Evolutionary conservation across 768 basidiomycete species (phyloP), one percentile per base, ranked within the genome.

Genomic region (Phanerodontia chrysosporium): DNA sequence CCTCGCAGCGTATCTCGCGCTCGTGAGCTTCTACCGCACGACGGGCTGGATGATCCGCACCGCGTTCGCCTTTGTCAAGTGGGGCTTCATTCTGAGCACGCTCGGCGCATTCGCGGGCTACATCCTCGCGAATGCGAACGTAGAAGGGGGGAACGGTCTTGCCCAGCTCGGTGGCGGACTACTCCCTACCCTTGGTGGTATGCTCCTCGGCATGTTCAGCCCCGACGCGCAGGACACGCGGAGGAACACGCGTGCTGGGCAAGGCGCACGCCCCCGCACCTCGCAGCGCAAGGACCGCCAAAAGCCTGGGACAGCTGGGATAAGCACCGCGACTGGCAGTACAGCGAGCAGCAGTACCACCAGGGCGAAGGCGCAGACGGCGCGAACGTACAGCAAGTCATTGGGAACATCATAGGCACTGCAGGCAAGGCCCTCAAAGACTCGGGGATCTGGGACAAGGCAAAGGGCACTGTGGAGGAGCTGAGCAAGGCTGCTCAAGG

Each of bases 21-120:
- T 93, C n/a, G 61, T 85, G 44, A 89, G 84, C 68, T 71, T 91
- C 54, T 91, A 91, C 73, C 86, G 89, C 60, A 92, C 91, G 4
- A 86, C 90, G 13, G 80, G 79, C 24, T 92, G 87, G 85, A 77
- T 88, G 65, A 72, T 92, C 62, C 81, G 87, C 60, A 83, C 82
- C 32, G 75, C 73, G 27, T 70, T 90, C 63, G 90, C 82, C 78
- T 80, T 90, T 65, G 69, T 89, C 65, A 93, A 93, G 72, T 93
- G 90, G 90, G 87, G 86, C 24, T 73, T 76, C 12, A 73, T 93
- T 49, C 60, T 90, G 9, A 80, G 76, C 13, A 71, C 77, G 1
- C 65, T 86, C 8, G 77, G 80, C n/a, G 85, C 80, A 6, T 78
- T 76, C 8, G 68, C 73, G 16, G 84, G 83, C 10, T 90, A 82